A percentile compares a stretch with the other conserved stretches of the same genome.
These are phyloP conservation scores for Thielaviopsis musarum DNA, from an alignment of 2,329 filamentous ascomycete genomes.

Conservation along the genomic window DNA sequence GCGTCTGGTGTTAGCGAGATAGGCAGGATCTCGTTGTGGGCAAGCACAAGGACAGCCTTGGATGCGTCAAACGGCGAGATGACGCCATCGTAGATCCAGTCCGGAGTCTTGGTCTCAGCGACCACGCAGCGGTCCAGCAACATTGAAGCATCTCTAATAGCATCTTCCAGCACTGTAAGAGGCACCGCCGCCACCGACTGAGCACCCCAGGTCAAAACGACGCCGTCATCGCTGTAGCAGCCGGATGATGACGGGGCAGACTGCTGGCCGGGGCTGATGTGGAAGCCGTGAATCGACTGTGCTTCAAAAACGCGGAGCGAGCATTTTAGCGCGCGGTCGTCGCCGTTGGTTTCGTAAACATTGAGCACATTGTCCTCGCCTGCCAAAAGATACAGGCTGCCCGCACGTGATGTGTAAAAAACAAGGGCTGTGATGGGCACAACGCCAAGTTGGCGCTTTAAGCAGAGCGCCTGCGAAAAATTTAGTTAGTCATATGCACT, in stretches of 20 bases:
- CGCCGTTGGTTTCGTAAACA: constrained; percentile 29
- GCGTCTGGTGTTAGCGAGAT: constrained; percentile 21
- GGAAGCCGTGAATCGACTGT: constrained; percentile 62
- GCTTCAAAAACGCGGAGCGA: constrained; percentile 39
- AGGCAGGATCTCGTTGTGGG: constrained; percentile 65
- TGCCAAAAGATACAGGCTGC: constrained; percentile 30
- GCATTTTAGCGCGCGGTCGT: constrained; percentile 21
- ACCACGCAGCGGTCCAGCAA: constrained; percentile 3
- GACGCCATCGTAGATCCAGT: constrained; percentile 62
- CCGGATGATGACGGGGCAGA: not conserved
- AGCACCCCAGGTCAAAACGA: constrained; percentile 55
- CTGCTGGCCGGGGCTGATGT: constrained; percentile 20
- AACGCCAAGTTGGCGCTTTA: constrained; percentile 11
- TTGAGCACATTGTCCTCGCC: constrained; percentile 43
- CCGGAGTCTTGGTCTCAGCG: constrained; percentile 27
- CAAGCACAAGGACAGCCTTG: constrained; percentile 52
- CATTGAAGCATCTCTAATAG: not conserved
- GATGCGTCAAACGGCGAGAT: constrained; percentile 28
- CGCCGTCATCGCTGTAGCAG: constrained; percentile 11
- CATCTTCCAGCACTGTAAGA: constrained; percentile 21
- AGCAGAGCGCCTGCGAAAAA: not conserved
- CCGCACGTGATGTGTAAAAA: constrained; percentile 25
- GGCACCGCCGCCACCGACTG: constrained; percentile 25
- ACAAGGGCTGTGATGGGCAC: constrained; percentile 44
- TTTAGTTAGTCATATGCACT: not conserved